These are phyloP conservation scores for Rhodotorula sp. DNA, from an alignment of 1,284 basidiomycete species.

Conservation along the genomic window DNA sequence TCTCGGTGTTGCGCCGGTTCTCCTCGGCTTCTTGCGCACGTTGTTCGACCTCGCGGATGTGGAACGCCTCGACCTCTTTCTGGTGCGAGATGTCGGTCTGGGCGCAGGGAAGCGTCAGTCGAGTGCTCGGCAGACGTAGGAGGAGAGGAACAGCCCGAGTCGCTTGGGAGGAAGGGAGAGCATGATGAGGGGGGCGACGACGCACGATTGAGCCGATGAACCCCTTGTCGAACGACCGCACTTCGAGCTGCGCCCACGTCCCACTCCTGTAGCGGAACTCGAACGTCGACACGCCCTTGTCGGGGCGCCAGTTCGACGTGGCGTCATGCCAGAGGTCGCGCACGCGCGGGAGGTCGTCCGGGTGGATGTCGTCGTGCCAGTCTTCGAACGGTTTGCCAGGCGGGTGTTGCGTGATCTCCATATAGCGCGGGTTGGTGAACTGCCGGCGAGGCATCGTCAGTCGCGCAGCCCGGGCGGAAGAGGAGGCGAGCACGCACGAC, in stretches of 20 bases:
- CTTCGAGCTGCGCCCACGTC: slow-evolving; percentile 29
- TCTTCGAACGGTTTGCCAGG: slow-evolving; percentile 27
- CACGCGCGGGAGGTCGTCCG: slow-evolving; percentile 13
- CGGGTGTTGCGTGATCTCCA: slow-evolving; percentile 30
- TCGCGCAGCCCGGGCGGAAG: not conserved
- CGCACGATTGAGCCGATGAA: slow-evolving; percentile 12
- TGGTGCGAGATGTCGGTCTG: slow-evolving; percentile 44
- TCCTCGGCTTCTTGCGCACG: slow-evolving; percentile 41
- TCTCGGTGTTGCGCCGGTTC: slow-evolving; percentile 39
- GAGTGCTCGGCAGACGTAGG: no score
- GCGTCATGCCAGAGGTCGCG: slow-evolving; percentile 6
- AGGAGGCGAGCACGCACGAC: slow-evolving; percentile 11
- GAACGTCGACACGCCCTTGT: slow-evolving; percentile 1
- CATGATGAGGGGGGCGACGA: not conserved
- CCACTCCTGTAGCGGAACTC: slow-evolving; percentile 30
- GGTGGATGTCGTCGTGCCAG: slow-evolving; percentile 25
- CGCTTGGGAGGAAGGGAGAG: not conserved
- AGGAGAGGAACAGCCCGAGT: no score
- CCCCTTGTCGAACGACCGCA: slow-evolving; percentile 10
- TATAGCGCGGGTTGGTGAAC: slow-evolving; percentile 30
- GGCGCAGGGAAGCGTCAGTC: no score
- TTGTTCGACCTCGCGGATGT: slow-evolving; percentile 41
- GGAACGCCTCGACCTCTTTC: slow-evolving; percentile 39
- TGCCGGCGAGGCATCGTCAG: not conserved
- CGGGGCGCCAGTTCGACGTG: slow-evolving; percentile 7